Evolutionary conservation across 192 early-diverging fungal genomes (phyloP).

Genomic region (Geosiphon pyriformis): DNA sequence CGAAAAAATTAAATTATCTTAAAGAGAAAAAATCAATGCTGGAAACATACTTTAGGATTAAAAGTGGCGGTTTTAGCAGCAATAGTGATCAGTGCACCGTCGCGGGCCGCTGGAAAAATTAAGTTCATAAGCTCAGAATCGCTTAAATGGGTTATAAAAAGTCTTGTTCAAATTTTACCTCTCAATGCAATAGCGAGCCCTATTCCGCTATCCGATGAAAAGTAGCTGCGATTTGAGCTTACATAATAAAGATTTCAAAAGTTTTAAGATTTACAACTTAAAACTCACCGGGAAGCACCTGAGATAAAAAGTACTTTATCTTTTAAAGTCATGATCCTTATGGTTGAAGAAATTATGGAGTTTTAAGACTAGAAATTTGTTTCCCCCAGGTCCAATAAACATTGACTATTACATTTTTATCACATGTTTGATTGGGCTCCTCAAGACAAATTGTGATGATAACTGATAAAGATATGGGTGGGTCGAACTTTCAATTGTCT

Average conservation of each 20-base stretch:
- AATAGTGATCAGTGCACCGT: slow-evolving; percentile 65
- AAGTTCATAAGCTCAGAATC: slow-evolving; percentile 66
- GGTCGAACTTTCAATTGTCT: not conserved
- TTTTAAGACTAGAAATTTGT: too few species aligned
- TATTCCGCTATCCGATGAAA: slow-evolving; percentile 50
- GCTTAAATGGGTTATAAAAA: not conserved
- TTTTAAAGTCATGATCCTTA: slow-evolving; percentile 50
- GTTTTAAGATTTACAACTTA: not conserved
- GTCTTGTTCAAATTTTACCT: not conserved
- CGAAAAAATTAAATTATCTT: not conserved
- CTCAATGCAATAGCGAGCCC: slow-evolving; percentile 71
- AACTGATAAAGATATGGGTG: too few species aligned
- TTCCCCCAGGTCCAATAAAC: too few species aligned
- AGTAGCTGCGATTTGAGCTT: not conserved
- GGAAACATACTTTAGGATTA: slow-evolving; percentile 47
- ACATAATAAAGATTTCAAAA: not conserved
- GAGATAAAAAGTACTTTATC: slow-evolving; percentile 53
- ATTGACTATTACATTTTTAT: too few species aligned
- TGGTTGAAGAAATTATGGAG: too few species aligned
- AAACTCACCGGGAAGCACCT: slow-evolving; percentile 48
- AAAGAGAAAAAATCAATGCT: not conserved
- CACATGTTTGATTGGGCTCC: too few species aligned
- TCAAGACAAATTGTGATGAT: too few species aligned
- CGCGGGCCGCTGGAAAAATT: slow-evolving; percentile 54
- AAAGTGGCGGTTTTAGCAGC: slow-evolving; percentile 71